Evolutionary conservation across 2,329 filamentous ascomycete genomes (phyloP), one percentile per base, ranked within the genome.

Genomic region (Annulohypoxylon truncatum): DNA sequence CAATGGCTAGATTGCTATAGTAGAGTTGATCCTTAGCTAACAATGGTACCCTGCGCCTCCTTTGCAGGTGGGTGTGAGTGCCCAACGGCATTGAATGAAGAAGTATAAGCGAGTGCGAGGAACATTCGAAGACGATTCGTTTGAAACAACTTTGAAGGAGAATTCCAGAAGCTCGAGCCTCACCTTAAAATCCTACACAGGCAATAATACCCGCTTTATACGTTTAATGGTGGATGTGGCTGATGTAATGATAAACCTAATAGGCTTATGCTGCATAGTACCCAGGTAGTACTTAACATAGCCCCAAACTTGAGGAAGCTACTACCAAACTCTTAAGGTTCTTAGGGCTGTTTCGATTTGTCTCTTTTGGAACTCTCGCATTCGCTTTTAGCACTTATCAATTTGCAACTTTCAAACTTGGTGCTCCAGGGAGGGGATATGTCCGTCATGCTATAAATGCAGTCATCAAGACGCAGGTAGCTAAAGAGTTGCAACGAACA

Each of bases 101-200:
- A 12, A 10, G 13, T 10, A 35, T 57, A 52, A 53, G 62, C 62
- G 62, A 65, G 20, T 61, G 42, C 62, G 62, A 65, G 40, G 26
- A 13, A 15, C n/a, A n/a, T n/a, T n/a, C n/a, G 31, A 28, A 28
- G 13, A 12, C 20, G n/a, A 40, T 29, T 53, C 9, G 18, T 22
- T 60, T 28, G 42, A 35, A 38, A 28, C 29, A 18, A 6, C 4
- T 9, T 31, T 31, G 29, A 58, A 28, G 48, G 22, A 26, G 15
- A 55, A 55, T 44, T 51, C 31, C 18, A 42, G 31, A 57, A 65
- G 47, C 56, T 65, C 38, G 52, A 52, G 42, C 51, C 38, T 56
- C 22, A 53, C 38, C 40, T 53, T 65, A 61, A 53, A 53, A 33
- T 53, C 22, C 20, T 47, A 20, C 29, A 18, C 28, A 35, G 22